Evolutionary conservation across 352 stramenopile species (phyloP), one percentile per base, ranked within the genome.

Genomic region (Peronospora destructor): DNA sequence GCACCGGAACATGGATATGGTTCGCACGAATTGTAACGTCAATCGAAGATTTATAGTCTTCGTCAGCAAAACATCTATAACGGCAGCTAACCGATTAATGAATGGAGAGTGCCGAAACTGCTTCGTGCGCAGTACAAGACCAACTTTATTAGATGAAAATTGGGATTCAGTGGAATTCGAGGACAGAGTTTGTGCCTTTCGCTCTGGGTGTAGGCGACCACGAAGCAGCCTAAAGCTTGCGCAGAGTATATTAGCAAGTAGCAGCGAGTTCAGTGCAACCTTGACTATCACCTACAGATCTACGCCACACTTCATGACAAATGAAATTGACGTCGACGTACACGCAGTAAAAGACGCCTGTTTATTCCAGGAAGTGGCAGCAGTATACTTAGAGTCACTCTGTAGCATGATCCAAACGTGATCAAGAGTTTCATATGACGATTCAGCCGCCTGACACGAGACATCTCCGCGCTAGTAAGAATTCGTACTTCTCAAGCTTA

Each of bases 401-500:
- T 55, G 39, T 2, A 76, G 56, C n/a, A 21, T 21, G 19, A 21
- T 21, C 19, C 19, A 21, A n/a, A n/a, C n/a, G n/a, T n/a, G n/a
- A n/a, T n/a, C n/a, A n/a, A 21, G 19, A 21, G 19, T 3, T 3
- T 21, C 3, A 21, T 21, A 21, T 21, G 19, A 21, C 19, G 19
- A 60, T 56, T 40, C 58, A 78, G 23, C 45, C 80, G 4, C 78
- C 72, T 0, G 71, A 81, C 19, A 21, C 19, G 13, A 67, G 72
- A 7, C 69, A 80, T 26, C 28, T 80, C 9, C 53, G 46, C 7
- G 4, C 6, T n/a, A n/a, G n/a, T n/a, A n/a, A n/a, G n/a, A n/a
- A 36, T 9, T 60, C 37, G 61, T 70, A 66, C 23, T 26, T 26
- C 3, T 26, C 23, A 26, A 26, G 23, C 23, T 26, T 26, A 1